Evolutionary conservation across 495 filamentous ascomycete species (phyloP), one percentile per base, ranked within the genome.

Genomic region (Geoglossum glabrum): DNA sequence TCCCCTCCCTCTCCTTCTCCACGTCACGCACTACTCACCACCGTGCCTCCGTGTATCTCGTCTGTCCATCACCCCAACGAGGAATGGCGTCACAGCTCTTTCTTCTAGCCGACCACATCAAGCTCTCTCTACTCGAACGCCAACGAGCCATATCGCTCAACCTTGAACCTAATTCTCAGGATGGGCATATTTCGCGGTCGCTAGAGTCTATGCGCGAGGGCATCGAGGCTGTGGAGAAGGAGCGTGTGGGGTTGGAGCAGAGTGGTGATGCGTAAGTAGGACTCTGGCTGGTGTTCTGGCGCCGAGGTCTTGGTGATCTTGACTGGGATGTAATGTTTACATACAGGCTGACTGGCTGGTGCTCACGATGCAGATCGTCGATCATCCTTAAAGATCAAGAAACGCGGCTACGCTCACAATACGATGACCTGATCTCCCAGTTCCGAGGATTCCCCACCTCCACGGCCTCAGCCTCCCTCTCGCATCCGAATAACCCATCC

Each of bases 101-200:
- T 61, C 77, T 88, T 38, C 74, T 88, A 33, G 81, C 84, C 61
- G 84, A 88, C 69, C 82, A 88, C 68, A 79, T 88, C 73, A 84
- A 86, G 64, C 75, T 86, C 52, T 85, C 83, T 33, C 73, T 88
- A 30, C 76, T 96, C 27, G 92, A 97, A 67, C 82, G 90, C 52
- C 85, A 95, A 71, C 83, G 90, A 46, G 88, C 89, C n/a, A 61
- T 67, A 15, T 47, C 40, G 23, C 54, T 46, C 54, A 38, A 56
- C 15, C 54, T 56, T 15, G 34, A 56, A 8, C 30, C 54, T 11
- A 87, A 87, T 66, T 78, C 84, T 7, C 86, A 94, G 69, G 88
- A 93, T 74, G 83, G 83, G 31, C 85, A 93, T 62, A 92, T 96
- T 61, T 89, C 87, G 6, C 76, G 86, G 46, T 95, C 89, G 10